phyloP scores from a whole-genome alignment of 768 basidiomycete genomes.

The Russula lepida region DNA sequence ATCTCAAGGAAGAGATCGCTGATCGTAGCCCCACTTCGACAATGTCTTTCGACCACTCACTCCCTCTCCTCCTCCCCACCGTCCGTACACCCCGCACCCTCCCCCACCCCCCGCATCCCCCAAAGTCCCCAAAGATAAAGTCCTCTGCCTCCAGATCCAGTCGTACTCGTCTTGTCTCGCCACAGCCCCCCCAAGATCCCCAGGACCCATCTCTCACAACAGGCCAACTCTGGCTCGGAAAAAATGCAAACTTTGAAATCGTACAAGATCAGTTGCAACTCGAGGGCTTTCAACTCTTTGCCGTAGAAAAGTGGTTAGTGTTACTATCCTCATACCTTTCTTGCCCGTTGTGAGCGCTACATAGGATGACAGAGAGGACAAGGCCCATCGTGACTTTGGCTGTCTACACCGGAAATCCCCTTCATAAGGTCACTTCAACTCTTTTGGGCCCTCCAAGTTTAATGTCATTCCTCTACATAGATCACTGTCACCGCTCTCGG shows the following conservation, averaged over 20 bases:
- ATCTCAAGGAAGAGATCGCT: conserved; percentile 8
- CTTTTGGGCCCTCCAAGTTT: background rate
- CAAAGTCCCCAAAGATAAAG: conserved; percentile 15
- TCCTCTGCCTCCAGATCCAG: conserved; percentile 3
- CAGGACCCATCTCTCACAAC: background rate
- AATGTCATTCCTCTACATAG: conserved; percentile 27
- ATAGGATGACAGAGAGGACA: conserved; percentile 60
- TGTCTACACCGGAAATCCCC: conserved; percentile 70
- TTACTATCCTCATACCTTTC: background rate
- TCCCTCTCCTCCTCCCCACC: conserved; percentile 20
- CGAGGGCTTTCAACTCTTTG: conserved; percentile 71
- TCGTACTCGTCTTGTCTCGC: conserved; percentile 16
- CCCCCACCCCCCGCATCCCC: background rate
- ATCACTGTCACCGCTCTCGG: conserved; percentile 52
- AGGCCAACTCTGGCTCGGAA: conserved; percentile 35
- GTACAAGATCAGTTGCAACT: conserved; percentile 42
- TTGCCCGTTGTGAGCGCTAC: background rate
- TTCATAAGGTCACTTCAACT: conserved; percentile 43
- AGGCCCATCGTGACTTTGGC: conserved; percentile 52
- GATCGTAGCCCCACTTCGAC: background rate
- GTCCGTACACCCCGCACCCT: conserved; percentile 10
- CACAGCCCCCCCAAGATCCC: background rate
- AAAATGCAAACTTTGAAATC: conserved; percentile 41
- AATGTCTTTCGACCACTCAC: background rate
- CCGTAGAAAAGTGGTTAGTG: conserved; percentile 73